Evolutionary conservation across 176 grass and related monocot species (phyloP).

Genomic region (sorghum (Sorghum bicolor)): Sorghum_bicolor_NCBIv3 NC_012878.2:53631501-53632000

Average conservation of each 20-base stretch:
- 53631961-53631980: background rate
- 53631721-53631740: background rate
- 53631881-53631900: background rate
- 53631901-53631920: background rate
- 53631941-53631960: background rate
- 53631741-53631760: background rate
- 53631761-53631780: background rate
- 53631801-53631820: background rate
- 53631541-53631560: background rate
- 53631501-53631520: background rate
- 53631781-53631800: background rate
- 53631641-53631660: background rate
- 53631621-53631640: background rate
- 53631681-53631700: background rate
- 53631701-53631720: background rate
- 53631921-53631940: background rate
- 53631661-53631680: slow-evolving; percentile 7
- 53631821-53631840: background rate
- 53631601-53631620: background rate
- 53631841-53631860: background rate
- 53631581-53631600: background rate
- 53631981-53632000: background rate
- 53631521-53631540: slow-evolving; percentile 13
- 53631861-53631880: background rate
- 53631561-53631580: background rate